Base-by-base conservation (phyloP, 257 asterid genomes). In the Orobanche coerulescens region DNA sequence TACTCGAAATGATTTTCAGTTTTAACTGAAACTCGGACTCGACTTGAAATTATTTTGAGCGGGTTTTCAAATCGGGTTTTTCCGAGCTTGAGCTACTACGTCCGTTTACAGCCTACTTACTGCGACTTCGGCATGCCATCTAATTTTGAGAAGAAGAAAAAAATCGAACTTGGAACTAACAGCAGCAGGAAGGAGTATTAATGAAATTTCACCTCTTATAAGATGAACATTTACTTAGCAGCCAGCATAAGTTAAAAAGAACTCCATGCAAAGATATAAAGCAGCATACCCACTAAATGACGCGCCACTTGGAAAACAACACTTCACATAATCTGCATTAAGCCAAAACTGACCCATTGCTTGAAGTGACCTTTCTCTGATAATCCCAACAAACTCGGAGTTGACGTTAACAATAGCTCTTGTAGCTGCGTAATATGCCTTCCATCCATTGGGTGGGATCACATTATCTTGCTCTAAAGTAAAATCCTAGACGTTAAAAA, bases 371-470 rank as follows among this genome's bases (percentile, higher is more conserved):
- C 89, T 81, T 58, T 86, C 95, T 57, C 77, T 77, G 63, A 88
- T 62, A 49, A 82, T 84, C 69, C 81, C 67, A 62, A 76, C 84
- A 71, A 92, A 92, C 65, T 82, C 95, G 12, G 79, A 72, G 65
- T 92, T 92, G 42, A 72, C 54, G 47, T 75, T 81, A 66, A 92
- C 81, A 62, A 88, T 78, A 64, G 95, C 96, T 79, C 91, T 83
- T 43, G 98, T 88, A 76, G 88, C 82, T 30, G 98, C 97, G 70
- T 92, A 92, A 73, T 92, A 92, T 52, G 95, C 94, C 79, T 92
- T 92, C 98, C 98, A 92, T 65, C 98, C 98, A 76, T 83, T 71
- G 31, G 79, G 75, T 43, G 97, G 98, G 54, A 72, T 81, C 63
- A 89, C 71, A 30, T 57, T 77, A 68, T 76, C 86, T 75, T 92